phyloP scores from a whole-genome alignment of 352 stramenopile genomes.

The Phytophthora parvispora region DNA sequence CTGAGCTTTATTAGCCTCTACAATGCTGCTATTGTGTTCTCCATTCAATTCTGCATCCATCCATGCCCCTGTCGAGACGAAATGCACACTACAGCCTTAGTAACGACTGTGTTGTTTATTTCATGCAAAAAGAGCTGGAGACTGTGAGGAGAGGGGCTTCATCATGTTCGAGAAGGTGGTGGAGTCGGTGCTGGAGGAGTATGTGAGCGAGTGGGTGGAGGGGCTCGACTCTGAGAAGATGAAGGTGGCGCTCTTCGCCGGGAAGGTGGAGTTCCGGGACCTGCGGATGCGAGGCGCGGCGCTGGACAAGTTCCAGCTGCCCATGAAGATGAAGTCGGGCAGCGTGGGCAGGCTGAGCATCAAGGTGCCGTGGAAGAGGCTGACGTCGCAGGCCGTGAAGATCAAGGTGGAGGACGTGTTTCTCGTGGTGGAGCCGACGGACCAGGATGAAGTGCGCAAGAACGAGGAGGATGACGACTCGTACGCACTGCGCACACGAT shows the following conservation, averaged over 20 bases:
- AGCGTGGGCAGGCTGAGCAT: constrained; percentile 75
- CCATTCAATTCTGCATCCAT: constrained; percentile 3
- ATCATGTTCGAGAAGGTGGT: constrained; percentile 90
- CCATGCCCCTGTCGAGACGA: not conserved
- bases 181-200: constrained; percentile 88
- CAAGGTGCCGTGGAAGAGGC: constrained; percentile 89
- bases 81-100: not conserved
- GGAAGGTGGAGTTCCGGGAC: constrained; percentile 87
- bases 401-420: constrained; percentile 85
- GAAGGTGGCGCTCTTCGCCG: constrained; percentile 85
- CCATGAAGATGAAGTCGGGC: constrained; percentile 79
- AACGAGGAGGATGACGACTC: constrained; percentile 56
- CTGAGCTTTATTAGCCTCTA: not conserved
- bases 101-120: constrained; percentile 18
- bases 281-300: constrained; percentile 74
- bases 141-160: not conserved
- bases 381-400: constrained; percentile 82
- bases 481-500: constrained; percentile 70
- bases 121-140: not conserved
- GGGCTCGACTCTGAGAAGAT: constrained; percentile 90
- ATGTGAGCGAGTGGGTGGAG: constrained; percentile 89
- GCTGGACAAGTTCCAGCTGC: constrained; percentile 85
- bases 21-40: not conserved
- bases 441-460: constrained; percentile 56
- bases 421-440: constrained; percentile 72